Evolutionary conservation across 352 stramenopile species (phyloP).

Genomic region (Globisporangium carolinianum): DNA sequence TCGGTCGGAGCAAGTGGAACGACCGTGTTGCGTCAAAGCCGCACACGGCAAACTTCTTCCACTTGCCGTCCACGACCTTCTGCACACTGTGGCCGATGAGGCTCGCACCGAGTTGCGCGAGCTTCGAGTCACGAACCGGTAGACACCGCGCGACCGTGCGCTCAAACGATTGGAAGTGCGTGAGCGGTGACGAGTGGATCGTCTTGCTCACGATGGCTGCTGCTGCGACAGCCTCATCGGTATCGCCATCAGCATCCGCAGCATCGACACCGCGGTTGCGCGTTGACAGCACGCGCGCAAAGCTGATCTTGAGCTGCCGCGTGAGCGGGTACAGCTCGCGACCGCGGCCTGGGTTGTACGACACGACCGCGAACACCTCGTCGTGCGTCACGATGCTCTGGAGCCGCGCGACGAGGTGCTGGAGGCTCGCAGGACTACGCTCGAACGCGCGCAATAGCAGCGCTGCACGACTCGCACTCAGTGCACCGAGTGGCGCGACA

Average conservation of each 20-base stretch:
- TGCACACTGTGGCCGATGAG: slow-evolving; percentile 67
- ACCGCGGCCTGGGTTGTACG: slow-evolving; percentile 56
- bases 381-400: slow-evolving; percentile 76
- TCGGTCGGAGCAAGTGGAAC: slow-evolving; percentile 52
- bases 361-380: slow-evolving; percentile 54
- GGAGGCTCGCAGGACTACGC: slow-evolving; percentile 36
- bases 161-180: slow-evolving; percentile 85
- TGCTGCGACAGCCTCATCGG: neutral
- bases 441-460: slow-evolving; percentile 41
- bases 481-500: slow-evolving; percentile 24
- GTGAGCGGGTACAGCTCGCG: slow-evolving; percentile 74
- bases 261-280: neutral
- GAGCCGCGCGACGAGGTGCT: slow-evolving; percentile 49
- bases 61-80: slow-evolving; percentile 76
- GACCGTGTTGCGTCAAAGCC: slow-evolving; percentile 54
- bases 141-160: slow-evolving; percentile 63
- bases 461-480: slow-evolving; percentile 26
- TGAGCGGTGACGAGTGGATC: slow-evolving; percentile 70
- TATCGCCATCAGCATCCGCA: neutral
- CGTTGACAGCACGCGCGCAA: slow-evolving; percentile 4
- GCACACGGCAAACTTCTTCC: slow-evolving; percentile 64
- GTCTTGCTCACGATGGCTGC: slow-evolving; percentile 19
- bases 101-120: slow-evolving; percentile 53
- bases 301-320: slow-evolving; percentile 55
- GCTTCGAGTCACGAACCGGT: slow-evolving; percentile 37